These are phyloP conservation scores for Porcisia hertigi DNA, from an alignment of 208 protist genomes.

Conservation along the genomic window DNA sequence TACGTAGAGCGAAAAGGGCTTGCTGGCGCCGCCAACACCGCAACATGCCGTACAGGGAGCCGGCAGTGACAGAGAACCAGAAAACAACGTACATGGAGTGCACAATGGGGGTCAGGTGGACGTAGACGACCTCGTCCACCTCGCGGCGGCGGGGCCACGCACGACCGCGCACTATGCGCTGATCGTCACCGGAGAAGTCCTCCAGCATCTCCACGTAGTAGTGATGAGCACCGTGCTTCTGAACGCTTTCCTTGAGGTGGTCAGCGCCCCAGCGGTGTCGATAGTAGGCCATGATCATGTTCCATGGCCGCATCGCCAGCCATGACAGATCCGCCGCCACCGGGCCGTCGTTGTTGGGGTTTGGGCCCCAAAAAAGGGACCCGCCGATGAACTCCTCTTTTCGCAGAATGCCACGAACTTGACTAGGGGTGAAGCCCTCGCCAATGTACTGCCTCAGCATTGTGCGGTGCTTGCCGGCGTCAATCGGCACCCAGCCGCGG, in stretches of 20 bases:
- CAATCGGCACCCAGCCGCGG: slow-evolving; percentile 87
- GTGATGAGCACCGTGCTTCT: slow-evolving; percentile 67
- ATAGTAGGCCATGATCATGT: slow-evolving; percentile 81
- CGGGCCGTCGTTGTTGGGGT: slow-evolving; percentile 67
- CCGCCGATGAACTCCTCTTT: slow-evolving; percentile 74
- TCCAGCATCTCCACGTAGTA: slow-evolving; percentile 89
- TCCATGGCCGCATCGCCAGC: slow-evolving; percentile 77
- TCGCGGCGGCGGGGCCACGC: slow-evolving; percentile 78
- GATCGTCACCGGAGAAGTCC: slow-evolving; percentile 88
- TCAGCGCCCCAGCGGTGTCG: slow-evolving; percentile 54
- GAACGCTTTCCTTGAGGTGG: slow-evolving; percentile 27
- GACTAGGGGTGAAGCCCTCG: slow-evolving; percentile 56
- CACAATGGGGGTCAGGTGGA: slow-evolving; percentile 81
- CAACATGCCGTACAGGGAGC: slow-evolving; percentile 79
- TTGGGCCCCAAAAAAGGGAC: slow-evolving; percentile 58
- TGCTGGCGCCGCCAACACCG: slow-evolving; percentile 76
- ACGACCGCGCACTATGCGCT: slow-evolving; percentile 78
- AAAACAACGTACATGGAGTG: slow-evolving; percentile 90
- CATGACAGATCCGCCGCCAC: slow-evolving; percentile 76
- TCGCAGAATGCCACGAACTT: slow-evolving; percentile 69
- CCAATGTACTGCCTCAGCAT: slow-evolving; percentile 86
- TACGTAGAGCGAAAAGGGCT: slow-evolving; percentile 70
- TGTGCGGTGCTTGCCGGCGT: slow-evolving; percentile 83
- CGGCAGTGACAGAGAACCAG: slow-evolving; percentile 79
- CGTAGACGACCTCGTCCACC: slow-evolving; percentile 81